Evolutionary conservation across 345 rosid species (phyloP).

Genomic region (Linum lewisii): DNA sequence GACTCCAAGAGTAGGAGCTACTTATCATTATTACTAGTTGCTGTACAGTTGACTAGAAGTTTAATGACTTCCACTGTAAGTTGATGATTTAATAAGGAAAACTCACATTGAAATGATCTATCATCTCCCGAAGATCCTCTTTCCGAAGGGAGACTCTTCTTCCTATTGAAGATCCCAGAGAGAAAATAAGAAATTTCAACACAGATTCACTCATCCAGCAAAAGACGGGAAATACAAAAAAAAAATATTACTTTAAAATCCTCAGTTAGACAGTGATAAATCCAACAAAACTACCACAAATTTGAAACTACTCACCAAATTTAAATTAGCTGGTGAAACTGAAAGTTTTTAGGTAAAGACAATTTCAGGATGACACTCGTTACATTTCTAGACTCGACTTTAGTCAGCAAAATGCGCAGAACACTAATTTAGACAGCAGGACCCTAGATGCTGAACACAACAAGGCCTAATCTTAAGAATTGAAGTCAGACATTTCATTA

Average conservation of each 20-base stretch:
- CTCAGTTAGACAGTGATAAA: not conserved
- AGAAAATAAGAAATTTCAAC: conserved; percentile 5
- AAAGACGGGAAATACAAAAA: not conserved
- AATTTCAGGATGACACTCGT: no score
- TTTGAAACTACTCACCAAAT: not conserved
- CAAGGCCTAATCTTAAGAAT: not conserved
- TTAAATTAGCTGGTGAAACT: not conserved
- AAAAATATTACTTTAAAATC: not conserved
- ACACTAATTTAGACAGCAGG: not conserved
- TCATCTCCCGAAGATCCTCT: conserved; percentile 77
- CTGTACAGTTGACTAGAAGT: not conserved
- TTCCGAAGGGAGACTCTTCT: conserved; percentile 56
- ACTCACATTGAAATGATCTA: conserved; percentile 90
- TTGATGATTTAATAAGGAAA: not conserved
- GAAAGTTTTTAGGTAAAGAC: not conserved
- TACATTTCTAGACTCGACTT: not conserved
- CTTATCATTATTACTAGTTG: not conserved
- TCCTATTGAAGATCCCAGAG: conserved; percentile 42
- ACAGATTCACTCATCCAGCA: not conserved
- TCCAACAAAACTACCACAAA: not conserved
- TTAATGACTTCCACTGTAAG: not conserved
- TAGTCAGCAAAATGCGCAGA: not conserved
- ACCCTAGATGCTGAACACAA: not conserved
- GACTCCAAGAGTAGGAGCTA: not conserved
- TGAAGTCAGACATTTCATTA: not conserved